Conservation (phyloP, 257 asterid species). For the Vinca minor region DNA sequence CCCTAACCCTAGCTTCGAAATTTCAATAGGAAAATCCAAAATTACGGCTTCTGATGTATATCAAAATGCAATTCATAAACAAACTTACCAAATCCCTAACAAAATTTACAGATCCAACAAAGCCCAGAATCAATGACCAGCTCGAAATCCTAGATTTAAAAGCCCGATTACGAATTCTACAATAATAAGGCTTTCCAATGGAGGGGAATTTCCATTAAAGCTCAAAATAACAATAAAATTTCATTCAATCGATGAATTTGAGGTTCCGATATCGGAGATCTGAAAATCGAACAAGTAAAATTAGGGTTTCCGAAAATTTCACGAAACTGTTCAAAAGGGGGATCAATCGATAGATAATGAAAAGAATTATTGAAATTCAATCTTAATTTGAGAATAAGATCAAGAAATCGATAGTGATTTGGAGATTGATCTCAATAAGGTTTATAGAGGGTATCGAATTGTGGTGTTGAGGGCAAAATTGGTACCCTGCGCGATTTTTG, state of each 20-base stretch:
- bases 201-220: conserved; percentile 21
- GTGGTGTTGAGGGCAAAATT: conserved; percentile 25
- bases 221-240: background rate
- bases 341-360: conserved; percentile 29
- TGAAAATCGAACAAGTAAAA: conserved; percentile 28
- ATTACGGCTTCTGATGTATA: background rate
- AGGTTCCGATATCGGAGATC: conserved; percentile 33
- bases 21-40: background rate
- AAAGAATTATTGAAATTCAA: conserved; percentile 21
- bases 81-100: conserved; percentile 38
- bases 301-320: conserved; percentile 27
- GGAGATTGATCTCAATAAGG: too few species aligned
- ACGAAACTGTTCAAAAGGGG: conserved; percentile 11
- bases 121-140: conserved; percentile 17
- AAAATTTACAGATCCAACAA: conserved; percentile 31
- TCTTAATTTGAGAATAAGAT: conserved; percentile 23
- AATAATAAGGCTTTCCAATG: conserved; percentile 13
- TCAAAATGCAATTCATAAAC: conserved; percentile 24
- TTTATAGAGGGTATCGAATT: conserved; percentile 26
- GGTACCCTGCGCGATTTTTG: conserved; percentile 33
- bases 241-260: conserved; percentile 7
- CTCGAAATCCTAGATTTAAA: conserved; percentile 44
- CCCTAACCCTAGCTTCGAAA: conserved; percentile 44
- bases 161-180: conserved; percentile 17
- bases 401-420: background rate